Base-by-base conservation (phyloP, 2,329 filamentous ascomycete genomes). In the Ampelomyces quisqualis region DNA sequence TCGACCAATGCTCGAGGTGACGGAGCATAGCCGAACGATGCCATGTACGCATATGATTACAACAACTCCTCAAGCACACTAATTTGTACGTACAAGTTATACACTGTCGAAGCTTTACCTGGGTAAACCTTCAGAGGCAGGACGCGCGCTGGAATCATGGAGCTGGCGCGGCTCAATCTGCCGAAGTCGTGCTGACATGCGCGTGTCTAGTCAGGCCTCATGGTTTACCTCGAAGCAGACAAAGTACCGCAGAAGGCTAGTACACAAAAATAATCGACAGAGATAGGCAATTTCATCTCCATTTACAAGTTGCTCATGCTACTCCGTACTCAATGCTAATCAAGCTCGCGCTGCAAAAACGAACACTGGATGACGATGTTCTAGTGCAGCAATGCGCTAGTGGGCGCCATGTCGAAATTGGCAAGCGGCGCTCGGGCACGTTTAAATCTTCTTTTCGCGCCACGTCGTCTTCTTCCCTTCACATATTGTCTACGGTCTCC, bases 401-500 rank as follows among this genome's bases (percentile, higher is more conserved):
- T 28, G 26, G 26, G n/a, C 26, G 26, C 26, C 8, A 22, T 21
- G 30, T 33, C 30, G 19, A 33, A 24, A 30, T 14, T 9, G 27
- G 27, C 19, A 36, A 30, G 38, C 27, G 40, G 22, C 15, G 34
- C 34, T 29, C 31, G 37, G 39, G 28, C 27, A 11, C 11, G n/a
- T n/a, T 28, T 14, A 7, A 32, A 39, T 32, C 21, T 34, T 37
- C 30, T 18, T 33, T 32, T 13, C 29, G 11, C 20, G 10, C 11
- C 2, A n/a, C 34, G 27, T 38, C 26, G 5, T 40, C 40, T 51
- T 53, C 44, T 50, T 44, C 41, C 57, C 53, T 43, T 57, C 51
- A 57, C 56, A 60, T 60, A 63, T 63, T 60, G 45, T 59, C 49
- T 35, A 48, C 51, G 55, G 49, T 60, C 56, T 57, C 46, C 51